These are phyloP conservation scores for Apiotrichum porosum DNA, from an alignment of 1,284 basidiomycete species.

Conservation along the genomic window DNA sequence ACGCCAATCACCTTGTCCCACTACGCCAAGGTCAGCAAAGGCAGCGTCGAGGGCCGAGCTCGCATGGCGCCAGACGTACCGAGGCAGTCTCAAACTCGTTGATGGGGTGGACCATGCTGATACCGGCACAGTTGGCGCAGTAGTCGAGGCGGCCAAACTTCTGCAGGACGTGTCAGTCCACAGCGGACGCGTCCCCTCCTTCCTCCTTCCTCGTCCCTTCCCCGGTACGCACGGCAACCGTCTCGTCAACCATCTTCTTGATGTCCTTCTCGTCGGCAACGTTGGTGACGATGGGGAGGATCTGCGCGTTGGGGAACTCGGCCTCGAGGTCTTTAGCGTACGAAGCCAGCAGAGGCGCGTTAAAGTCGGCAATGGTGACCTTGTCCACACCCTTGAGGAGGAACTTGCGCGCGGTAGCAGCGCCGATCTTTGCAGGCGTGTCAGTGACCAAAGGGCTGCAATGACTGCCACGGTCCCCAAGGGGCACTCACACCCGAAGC, in stretches of 20 bases:
- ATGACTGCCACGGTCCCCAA: not conserved
- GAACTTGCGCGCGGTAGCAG: conserved; percentile 8
- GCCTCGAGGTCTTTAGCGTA: no score
- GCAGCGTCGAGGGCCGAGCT: no score
- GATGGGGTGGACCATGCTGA: conserved; percentile 16
- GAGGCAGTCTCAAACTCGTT: conserved; percentile 18
- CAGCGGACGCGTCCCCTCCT: no score
- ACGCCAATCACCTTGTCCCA: conserved; percentile 29
- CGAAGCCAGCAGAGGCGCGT: not conserved
- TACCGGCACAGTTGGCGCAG: conserved; percentile 32
- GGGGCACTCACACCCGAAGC: conserved; percentile 18
- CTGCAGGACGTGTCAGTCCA: no score
- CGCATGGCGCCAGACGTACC: no score
- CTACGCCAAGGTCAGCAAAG: no score
- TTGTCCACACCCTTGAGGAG: conserved; percentile 5
- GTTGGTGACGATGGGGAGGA: conserved; percentile 7
- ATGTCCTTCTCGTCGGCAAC: conserved; percentile 8
- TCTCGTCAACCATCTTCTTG: not conserved
- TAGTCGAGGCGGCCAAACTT: conserved; percentile 33
- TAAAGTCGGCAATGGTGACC: not conserved
- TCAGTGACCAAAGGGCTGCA: not conserved
- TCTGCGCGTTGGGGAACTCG: not conserved
- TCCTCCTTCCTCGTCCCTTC: no score
- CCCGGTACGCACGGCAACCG: no score
- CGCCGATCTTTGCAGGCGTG: conserved; percentile 9